These are phyloP conservation scores for Aspergillus pseudoviridinutans DNA, from an alignment of 2,329 filamentous ascomycete species.

Conservation along the genomic window DNA sequence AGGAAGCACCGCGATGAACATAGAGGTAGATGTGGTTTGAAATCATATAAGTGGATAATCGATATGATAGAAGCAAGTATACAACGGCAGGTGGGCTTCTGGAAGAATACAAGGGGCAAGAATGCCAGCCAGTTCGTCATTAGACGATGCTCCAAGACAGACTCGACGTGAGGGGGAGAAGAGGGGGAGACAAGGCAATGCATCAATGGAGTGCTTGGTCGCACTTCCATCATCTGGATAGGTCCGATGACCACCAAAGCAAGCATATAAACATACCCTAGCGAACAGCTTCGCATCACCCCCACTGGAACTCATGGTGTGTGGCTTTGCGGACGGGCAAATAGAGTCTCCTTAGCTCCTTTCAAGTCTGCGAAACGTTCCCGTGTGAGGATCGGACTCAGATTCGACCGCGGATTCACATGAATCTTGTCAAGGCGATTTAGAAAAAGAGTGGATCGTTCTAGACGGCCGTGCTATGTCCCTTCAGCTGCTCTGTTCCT, in stretches of 20 bases:
- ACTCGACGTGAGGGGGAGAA: slow-evolving; percentile 10
- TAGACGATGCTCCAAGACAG: slow-evolving; percentile 2
- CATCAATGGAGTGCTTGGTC: background rate
- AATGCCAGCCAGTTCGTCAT: background rate
- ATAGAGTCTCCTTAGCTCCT: slow-evolving; percentile 4
- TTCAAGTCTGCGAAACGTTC: background rate
- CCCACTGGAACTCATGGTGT: slow-evolving; percentile 62
- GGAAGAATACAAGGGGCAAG: background rate
- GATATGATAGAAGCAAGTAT: background rate
- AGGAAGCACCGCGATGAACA: slow-evolving; percentile 28
- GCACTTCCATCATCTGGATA: slow-evolving; percentile 2
- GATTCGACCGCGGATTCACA: slow-evolving; percentile 15
- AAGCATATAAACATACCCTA: slow-evolving; percentile 63
- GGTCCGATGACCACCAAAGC: slow-evolving; percentile 14
- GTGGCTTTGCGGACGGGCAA: slow-evolving; percentile 3
- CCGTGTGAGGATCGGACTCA: background rate
- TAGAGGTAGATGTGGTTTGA: slow-evolving; percentile 12
- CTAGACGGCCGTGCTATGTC: slow-evolving; percentile 6
- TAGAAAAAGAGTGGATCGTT: slow-evolving; percentile 2
- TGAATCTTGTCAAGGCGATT: slow-evolving; percentile 6
- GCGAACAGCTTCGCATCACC: slow-evolving; percentile 99
- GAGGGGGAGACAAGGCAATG: slow-evolving; percentile 6
- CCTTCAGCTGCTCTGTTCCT: slow-evolving; percentile 20
- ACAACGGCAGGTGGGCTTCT: background rate
- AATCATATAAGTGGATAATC: slow-evolving; percentile 4